Evolutionary conservation across 2,329 filamentous ascomycete species (phyloP).

Genomic region (Talaromyces sp.): DNA sequence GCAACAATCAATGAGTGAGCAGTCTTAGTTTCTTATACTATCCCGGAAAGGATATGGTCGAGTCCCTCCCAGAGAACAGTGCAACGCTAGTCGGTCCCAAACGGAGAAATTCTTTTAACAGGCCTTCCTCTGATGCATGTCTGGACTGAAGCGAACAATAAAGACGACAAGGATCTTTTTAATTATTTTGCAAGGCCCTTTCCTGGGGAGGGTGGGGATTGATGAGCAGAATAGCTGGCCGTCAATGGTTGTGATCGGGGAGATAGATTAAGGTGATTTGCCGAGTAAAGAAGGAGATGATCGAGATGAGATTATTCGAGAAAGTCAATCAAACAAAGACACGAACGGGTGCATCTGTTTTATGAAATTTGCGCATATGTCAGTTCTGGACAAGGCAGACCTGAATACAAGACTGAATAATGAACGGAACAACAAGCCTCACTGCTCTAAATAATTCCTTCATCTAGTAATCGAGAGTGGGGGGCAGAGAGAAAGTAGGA

Average conservation of each 20-base stretch:
- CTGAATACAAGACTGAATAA: slow-evolving; percentile 14
- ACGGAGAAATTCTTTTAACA: not conserved
- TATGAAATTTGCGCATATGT: not conserved
- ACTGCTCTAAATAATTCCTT: slow-evolving; percentile 17
- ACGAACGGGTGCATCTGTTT: not conserved
- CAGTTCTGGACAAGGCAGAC: not conserved
- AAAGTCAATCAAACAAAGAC: slow-evolving; percentile 2
- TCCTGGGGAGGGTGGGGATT: slow-evolving; percentile 14
- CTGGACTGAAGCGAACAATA: not conserved
- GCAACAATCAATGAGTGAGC: not conserved
- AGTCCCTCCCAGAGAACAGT: slow-evolving; percentile 3
- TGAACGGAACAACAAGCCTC: slow-evolving; percentile 5
- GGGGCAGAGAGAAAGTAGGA: not conserved
- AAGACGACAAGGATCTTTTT: slow-evolving; percentile 16
- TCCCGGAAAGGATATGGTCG: slow-evolving; percentile 11
- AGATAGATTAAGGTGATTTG: slow-evolving; percentile 4
- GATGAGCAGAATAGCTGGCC: slow-evolving; percentile 5
- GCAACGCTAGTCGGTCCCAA: slow-evolving; percentile 10
- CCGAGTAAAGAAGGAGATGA: not conserved
- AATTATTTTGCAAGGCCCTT: slow-evolving; percentile 16
- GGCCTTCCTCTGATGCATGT: slow-evolving; percentile 2
- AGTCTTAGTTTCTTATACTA: slow-evolving; percentile 13
- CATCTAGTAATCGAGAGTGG: slow-evolving; percentile 16
- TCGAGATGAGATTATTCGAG: not conserved
- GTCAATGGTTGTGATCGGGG: slow-evolving; percentile 9